phyloP scores from a whole-genome alignment of 768 basidiomycete species.

The Trametes gibbosa region DNA sequence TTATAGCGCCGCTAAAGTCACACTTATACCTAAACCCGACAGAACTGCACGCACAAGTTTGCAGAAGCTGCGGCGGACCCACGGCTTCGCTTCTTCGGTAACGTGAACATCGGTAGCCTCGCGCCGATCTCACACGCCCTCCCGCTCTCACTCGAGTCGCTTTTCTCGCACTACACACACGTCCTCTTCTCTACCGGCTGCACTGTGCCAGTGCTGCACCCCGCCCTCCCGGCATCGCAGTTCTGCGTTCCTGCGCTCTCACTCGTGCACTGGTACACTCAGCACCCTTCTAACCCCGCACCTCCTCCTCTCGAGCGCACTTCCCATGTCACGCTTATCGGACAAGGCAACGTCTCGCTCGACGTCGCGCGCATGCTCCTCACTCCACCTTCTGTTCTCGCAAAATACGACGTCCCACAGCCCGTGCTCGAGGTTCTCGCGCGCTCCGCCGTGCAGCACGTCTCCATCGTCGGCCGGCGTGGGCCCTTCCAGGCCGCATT shows the following conservation, averaged over 20 bases:
- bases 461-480: constrained; percentile 81
- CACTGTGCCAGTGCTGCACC: constrained; percentile 58
- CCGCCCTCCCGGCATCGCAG: constrained; percentile 45
- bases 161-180: constrained; percentile 78
- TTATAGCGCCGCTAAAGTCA: background rate
- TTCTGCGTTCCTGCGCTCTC: constrained; percentile 71
- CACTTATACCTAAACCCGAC: background rate
- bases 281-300: constrained; percentile 66
- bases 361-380: constrained; percentile 91
- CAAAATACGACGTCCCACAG: constrained; percentile 74
- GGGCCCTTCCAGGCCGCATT: constrained; percentile 89
- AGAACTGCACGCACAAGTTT: constrained; percentile 98
- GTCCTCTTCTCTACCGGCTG: constrained; percentile 87
- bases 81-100: constrained; percentile 88
- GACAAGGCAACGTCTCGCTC: constrained; percentile 93
- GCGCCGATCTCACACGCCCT: constrained; percentile 51
- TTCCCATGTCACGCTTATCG: constrained; percentile 78
- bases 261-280: constrained; percentile 96
- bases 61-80: constrained; percentile 76
- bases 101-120: constrained; percentile 57
- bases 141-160: constrained; percentile 53
- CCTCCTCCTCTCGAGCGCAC: constrained; percentile 64
- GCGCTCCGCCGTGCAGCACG: constrained; percentile 62
- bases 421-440: constrained; percentile 67
- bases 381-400: constrained; percentile 58